Percentiles rank a stretch among this genome's conserved stretches.
Conservation (phyloP, 305 asterid species). For the Fraxinus latifolia region DNA sequence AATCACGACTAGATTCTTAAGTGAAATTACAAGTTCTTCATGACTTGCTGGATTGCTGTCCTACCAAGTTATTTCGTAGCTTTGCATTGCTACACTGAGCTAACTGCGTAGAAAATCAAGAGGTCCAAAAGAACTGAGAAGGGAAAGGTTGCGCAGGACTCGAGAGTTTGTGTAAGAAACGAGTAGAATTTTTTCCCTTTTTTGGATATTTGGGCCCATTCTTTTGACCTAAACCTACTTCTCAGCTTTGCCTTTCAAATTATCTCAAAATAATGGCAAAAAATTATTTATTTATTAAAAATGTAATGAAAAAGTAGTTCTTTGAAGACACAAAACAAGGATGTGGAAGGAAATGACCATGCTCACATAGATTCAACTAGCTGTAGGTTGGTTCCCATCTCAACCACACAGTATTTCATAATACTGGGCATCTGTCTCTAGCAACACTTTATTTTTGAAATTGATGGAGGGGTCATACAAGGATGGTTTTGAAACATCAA, state of each 20-base stretch:
- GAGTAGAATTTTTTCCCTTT: neutral
- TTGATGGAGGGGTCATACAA: neutral
- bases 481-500: neutral
- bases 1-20: neutral
- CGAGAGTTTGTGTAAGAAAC: neutral
- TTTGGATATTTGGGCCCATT: neutral
- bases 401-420: neutral
- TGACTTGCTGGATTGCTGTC: neutral
- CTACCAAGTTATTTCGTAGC: neutral
- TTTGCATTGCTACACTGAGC: neutral
- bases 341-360: neutral
- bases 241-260: neutral
- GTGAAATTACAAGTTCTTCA: neutral
- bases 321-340: neutral
- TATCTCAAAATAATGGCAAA: neutral
- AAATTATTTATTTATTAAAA: neutral
- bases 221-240: neutral
- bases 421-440: neutral
- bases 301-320: neutral
- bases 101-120: neutral
- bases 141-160: neutral
- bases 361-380: neutral
- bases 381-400: neutral
- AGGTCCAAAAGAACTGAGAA: neutral
- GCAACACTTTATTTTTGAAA: neutral